phyloP scores from a whole-genome alignment of 306 rosid species.

The Begonia loranthoides region DNA sequence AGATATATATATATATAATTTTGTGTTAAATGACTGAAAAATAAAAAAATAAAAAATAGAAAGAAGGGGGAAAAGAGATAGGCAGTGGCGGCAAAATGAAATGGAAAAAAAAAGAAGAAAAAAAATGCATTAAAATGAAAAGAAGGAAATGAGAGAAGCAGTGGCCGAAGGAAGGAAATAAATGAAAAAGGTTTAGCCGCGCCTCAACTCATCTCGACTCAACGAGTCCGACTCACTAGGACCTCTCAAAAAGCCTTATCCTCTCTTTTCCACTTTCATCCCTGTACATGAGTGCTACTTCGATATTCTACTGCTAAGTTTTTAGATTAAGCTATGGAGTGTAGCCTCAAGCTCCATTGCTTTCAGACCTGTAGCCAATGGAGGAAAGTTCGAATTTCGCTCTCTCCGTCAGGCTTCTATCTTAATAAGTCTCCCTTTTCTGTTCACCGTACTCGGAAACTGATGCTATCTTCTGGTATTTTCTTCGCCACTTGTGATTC shows the following conservation, averaged over 20 bases:
- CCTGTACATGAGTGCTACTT: not conserved
- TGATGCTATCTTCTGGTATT: not conserved
- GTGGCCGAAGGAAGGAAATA: no score
- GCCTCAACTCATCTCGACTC: no score
- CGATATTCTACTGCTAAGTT: not conserved
- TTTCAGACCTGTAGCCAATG: slow-evolving; percentile 7
- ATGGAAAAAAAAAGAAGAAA: no score
- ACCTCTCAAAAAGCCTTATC: slow-evolving; percentile 1
- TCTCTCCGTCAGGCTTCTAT: slow-evolving; percentile 12
- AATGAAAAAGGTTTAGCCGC: no score
- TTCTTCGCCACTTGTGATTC: not conserved
- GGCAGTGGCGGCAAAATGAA: no score
- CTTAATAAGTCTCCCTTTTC: slow-evolving; percentile 9
- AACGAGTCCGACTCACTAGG: not conserved
- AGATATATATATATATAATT: no score
- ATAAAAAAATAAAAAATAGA: no score
- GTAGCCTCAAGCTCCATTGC: slow-evolving; percentile 24
- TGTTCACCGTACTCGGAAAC: not conserved
- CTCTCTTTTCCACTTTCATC: not conserved
- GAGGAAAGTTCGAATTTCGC: slow-evolving; percentile 12
- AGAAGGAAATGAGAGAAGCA: no score
- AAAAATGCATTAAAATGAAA: no score
- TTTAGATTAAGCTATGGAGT: slow-evolving; percentile 17
- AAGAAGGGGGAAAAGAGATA: no score
- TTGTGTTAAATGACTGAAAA: no score